Base-by-base conservation (phyloP, 108 stramenopile species). In the Seminavis robusta region DNA sequence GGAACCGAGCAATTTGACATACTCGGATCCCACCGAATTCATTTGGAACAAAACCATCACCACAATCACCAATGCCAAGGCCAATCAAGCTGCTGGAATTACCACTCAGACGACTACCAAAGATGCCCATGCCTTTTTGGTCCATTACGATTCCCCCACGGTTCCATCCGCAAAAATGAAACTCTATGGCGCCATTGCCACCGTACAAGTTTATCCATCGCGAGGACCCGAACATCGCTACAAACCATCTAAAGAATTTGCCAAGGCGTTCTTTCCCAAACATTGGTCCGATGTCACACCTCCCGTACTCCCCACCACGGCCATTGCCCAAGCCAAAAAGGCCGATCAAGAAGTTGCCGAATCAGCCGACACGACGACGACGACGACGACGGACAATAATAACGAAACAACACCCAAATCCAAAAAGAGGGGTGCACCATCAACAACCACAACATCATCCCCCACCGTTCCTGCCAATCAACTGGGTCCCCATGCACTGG, bases 101-200 rank as follows among this genome's bases (percentile, higher is more conserved):
- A 9, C n/a, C n/a, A n/a, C n/a, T n/a, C n/a, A n/a, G n/a, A n/a
- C n/a, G n/a, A 49, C 44, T 15, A 57, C 71, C 30, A 19, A 13
- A 1, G 89, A 91, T 63, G 60, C 83, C 1, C 68, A 79, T 56
- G 89, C 83, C 16, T 91, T 86, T 43, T 52, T 63, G 4, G 49
- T 83, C 17, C 44, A 61, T 10, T 75, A 71, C 19, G 62, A 61
- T 42, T 37, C 56, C 43, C 56, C 63, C 39, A 36, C 50, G 44
- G 60, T 73, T 33, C 46, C 69, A 33, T 65, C 73, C 38, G 52
- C 60, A 26, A 59, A 46, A 42, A 43, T 69, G 55, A 68, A 61
- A 5, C 61, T 76, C 9, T 77, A 87, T 32, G 56, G 56, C 25
- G 52, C 84, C 19, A 61, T 62, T 31, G 74, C 79, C 0, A 74